Evolutionary conservation across 1,284 basidiomycete species (phyloP), one percentile per base, ranked within the genome.

Genomic region (Rhodotorula sp.): DNA sequence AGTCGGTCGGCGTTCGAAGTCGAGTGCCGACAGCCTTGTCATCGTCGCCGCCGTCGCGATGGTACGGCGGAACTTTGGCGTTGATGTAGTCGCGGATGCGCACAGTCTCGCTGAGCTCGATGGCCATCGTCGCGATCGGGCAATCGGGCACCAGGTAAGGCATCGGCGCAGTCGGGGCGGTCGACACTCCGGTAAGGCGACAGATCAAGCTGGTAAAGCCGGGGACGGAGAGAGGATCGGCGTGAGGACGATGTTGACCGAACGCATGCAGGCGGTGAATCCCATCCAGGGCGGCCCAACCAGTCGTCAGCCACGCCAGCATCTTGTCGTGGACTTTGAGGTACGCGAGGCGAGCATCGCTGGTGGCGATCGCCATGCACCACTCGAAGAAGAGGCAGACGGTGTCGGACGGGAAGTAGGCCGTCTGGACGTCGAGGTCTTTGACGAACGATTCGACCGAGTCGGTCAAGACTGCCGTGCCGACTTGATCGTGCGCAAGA

Each of bases 301-400:
- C 85, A 69, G 89, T 87, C n/a, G 86, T 82, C 31, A 95, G 82
- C 93, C 95, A 97, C 50, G 83, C 85, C 23, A 94, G 79, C 1
- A 91, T 88, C 78, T 92, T 91, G 77, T 93, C 91, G 78, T 92
- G 90, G 21, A 95, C 83, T 49, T 88, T 87, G 84, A 91, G 86
- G 6, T 88, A 85, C 79, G 92, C 92, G 14, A 95, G 81, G 26
- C 89, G 85, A 58, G 90, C 88, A 77, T 97, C 92, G 75, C 89
- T 87, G 67, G 86, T 87, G 0, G 91, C 87, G 23, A 90, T 81
- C 31, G 83, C 84, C 47, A 95, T 83, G 68, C 87, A 88, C 31
- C 85, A 83, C 21, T 85, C 82, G 58, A 97, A 83, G 79, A 97
- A 90, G 61, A 84, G 82, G 82, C 93, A 95, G 34, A 94, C 90